These are phyloP conservation scores for Entomortierella lignicola DNA, from an alignment of 192 early-diverging fungal species.

Conservation along the genomic window DNA sequence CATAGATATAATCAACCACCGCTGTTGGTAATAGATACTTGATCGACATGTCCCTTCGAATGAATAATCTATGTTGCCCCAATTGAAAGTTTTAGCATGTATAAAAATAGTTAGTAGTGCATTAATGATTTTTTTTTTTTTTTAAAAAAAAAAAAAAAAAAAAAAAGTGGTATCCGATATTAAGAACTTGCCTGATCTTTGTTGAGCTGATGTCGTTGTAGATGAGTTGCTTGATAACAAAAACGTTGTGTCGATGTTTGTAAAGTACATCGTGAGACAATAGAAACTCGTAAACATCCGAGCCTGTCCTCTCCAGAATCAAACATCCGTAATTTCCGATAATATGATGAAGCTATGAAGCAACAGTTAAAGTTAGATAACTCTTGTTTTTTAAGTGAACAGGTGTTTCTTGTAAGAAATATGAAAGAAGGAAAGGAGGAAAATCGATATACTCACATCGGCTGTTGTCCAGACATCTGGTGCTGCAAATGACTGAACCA, in stretches of 20 bases:
- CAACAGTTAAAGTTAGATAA: background rate
- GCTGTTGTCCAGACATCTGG: constrained; percentile 88
- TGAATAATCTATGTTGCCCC: constrained; percentile 74
- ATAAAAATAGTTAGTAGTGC: too few species aligned
- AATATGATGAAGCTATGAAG: constrained; percentile 84
- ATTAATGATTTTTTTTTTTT: too few species aligned
- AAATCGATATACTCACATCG: constrained; percentile 72
- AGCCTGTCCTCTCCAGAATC: constrained; percentile 94
- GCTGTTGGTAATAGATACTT: constrained; percentile 93
- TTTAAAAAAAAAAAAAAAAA: background rate
- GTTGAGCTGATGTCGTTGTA: constrained; percentile 98
- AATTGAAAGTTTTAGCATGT: too few species aligned
- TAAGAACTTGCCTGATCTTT: constrained; percentile 80
- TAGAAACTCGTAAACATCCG: constrained; percentile 94
- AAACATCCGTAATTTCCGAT: constrained; percentile 92
- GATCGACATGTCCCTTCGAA: constrained; percentile 93
- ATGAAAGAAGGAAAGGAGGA: too few species aligned
- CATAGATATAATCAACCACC: constrained; percentile 90
- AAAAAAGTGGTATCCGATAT: background rate
- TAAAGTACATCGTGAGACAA: constrained; percentile 91
- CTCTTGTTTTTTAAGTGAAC: too few species aligned
- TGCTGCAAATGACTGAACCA: constrained; percentile 95
- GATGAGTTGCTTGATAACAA: constrained; percentile 95
- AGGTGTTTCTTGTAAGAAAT: too few species aligned
- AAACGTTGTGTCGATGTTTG: constrained; percentile 89